These are phyloP conservation scores for Aurantiochytrium sp. DNA, from an alignment of 108 stramenopile species.

Conservation along the genomic window DNA sequence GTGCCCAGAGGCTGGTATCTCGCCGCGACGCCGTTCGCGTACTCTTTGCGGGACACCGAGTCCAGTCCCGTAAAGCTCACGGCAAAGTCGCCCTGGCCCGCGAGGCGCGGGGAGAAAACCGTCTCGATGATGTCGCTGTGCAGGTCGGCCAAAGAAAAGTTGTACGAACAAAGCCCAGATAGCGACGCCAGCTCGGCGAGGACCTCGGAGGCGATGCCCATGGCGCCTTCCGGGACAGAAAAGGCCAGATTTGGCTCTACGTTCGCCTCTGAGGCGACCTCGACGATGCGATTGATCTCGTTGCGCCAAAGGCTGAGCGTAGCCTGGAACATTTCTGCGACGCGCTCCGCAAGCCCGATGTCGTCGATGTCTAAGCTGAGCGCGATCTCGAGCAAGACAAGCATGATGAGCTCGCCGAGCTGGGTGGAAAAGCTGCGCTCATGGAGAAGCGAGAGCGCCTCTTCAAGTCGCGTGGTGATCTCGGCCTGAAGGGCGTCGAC, in stretches of 20 bases:
- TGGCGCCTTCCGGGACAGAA: not conserved
- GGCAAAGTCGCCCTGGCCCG: not conserved
- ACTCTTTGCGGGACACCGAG: not conserved
- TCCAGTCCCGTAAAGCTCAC: not conserved
- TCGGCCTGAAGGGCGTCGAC: not conserved
- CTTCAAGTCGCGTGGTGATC: not conserved
- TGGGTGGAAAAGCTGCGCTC: not conserved
- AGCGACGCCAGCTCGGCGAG: not conserved
- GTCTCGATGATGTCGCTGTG: not conserved
- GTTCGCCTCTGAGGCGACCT: not conserved
- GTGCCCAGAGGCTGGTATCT: not conserved
- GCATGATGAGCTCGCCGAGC: not conserved
- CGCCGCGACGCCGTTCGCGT: not conserved
- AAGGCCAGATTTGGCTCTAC: not conserved
- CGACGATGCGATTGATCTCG: not conserved
- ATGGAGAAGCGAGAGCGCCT: not conserved
- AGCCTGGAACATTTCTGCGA: not conserved
- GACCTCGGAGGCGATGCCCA: not conserved
- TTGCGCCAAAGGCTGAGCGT: not conserved
- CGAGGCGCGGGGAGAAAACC: not conserved
- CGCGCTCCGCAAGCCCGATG: not conserved
- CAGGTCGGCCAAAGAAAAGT: not conserved
- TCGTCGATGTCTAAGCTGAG: not conserved
- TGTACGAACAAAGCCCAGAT: not conserved
- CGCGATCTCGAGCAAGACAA: not conserved